These are phyloP conservation scores for Pholiota microspora DNA, from an alignment of 768 basidiomycete genomes.

Conservation along the genomic window DNA sequence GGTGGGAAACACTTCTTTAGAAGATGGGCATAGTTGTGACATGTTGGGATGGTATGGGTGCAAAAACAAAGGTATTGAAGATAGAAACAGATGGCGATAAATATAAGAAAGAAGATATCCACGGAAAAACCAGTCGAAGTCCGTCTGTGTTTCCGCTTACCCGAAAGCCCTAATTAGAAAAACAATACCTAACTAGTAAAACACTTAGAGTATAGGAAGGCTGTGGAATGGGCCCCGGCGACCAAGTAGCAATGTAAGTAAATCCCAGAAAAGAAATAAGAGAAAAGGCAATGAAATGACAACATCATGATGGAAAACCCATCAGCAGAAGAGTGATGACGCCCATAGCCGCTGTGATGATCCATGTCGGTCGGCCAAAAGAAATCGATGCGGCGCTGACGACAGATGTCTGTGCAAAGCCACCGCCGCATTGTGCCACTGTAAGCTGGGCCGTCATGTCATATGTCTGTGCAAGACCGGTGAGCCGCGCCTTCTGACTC, in stretches of 20 bases:
- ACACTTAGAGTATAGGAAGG: neutral
- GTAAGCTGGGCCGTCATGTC: slow-evolving; percentile 42
- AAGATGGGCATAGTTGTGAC: neutral
- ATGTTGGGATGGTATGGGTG: neutral
- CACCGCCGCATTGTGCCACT: slow-evolving; percentile 47
- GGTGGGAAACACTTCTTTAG: neutral
- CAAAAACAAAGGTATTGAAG: neutral
- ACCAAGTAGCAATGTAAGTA: neutral
- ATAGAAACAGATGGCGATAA: slow-evolving; percentile 6
- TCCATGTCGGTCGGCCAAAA: slow-evolving; percentile 1
- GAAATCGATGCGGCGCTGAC: slow-evolving; percentile 12
- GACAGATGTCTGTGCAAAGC: slow-evolving; percentile 36
- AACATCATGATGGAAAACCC: neutral
- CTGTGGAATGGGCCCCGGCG: neutral
- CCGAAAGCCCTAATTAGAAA: slow-evolving; percentile 4
- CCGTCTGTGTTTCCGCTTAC: neutral
- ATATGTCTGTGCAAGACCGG: slow-evolving; percentile 48
- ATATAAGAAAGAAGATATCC: neutral
- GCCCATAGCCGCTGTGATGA: neutral
- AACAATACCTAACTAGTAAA: slow-evolving; percentile 2
- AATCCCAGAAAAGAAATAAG: neutral
- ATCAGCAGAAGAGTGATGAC: slow-evolving; percentile 5
- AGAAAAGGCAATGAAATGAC: neutral
- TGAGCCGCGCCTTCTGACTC: slow-evolving; percentile 21
- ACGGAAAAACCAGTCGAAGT: neutral